phyloP scores from a whole-genome alignment of 1,139 yeast genomes.

The Blastobotrys arbuscula region DNA sequence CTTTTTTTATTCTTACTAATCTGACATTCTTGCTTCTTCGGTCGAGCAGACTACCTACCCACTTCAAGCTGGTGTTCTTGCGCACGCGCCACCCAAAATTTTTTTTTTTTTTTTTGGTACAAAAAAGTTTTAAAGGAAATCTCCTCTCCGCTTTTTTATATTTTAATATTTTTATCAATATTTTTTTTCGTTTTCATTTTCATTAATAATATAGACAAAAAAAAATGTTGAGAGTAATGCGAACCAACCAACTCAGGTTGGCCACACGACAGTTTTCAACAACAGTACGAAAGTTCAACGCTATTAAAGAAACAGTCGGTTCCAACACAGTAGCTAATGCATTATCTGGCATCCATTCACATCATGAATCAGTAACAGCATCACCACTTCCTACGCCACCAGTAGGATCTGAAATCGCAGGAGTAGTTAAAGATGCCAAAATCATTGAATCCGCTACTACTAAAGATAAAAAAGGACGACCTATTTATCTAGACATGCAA shows the following conservation, averaged over 20 bases:
- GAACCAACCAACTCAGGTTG: neutral
- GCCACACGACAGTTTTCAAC: neutral
- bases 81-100: too few relatives aligned
- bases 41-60: too few relatives aligned
- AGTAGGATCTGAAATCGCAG: constrained; percentile 24
- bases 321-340: constrained; percentile 21
- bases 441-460: constrained; percentile 16
- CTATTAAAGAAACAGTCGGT: constrained; percentile 6
- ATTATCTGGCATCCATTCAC: constrained; percentile 14
- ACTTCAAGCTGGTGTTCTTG: too few relatives aligned
- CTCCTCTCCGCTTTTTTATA: constrained; percentile 1
- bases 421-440: constrained; percentile 22
- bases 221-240: neutral
- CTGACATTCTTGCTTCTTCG: too few relatives aligned
- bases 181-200: neutral
- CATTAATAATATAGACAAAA: neutral
- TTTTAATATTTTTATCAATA: neutral
- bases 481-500: constrained; percentile 91
- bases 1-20: too few relatives aligned
- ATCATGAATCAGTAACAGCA: constrained; percentile 8
- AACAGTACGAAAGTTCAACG: neutral
- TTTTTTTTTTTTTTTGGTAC: neutral
- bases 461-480: constrained; percentile 42
- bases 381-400: constrained; percentile 19
- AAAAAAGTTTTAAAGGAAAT: neutral